Evolutionary conservation across 179 eudicot genomes (phyloP), one percentile per base, ranked within the genome.

Genomic region (Spinacia oleracea): DNA sequence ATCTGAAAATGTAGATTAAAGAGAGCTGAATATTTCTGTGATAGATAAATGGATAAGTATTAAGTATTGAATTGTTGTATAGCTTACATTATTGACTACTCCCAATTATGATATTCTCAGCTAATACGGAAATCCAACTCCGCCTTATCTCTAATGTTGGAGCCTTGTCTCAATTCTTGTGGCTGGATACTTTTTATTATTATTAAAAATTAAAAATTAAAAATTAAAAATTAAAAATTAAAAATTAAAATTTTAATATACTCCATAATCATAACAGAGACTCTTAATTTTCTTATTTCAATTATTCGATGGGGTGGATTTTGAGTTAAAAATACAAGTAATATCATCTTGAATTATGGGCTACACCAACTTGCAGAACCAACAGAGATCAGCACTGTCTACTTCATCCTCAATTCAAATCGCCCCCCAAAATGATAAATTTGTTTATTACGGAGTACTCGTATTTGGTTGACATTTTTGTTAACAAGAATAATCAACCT

Each of bases 1-100:
- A 79, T 62, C 80, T 85, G 75, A 20, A 58, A 66, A 60, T 89
- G 85, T 88, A 85, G 80, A 89, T 88, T 80, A 84, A 85, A 64
- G 83, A 78, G 48, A 83, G 80, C 31, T 80, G 76, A 83, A 73
- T 56, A 73, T 72, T 82, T 75, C 68, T 31, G 32, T 27, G 42
- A 48, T 62, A 35, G 81, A 59, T 64, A 63, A 51, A 6, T 50
- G 66, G 66, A 62, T 62, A 62, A 62, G 66, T 27, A 12, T 76
- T 53, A 53, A 20, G 15, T 45, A 34, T 1, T 45, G 14, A 21
- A 56, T 15, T 25, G 12, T 76, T 31, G 14, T 43, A 43, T 29
- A 59, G 56, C 23, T 2, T 35, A 78, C 53, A 77, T 70, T 59
- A 64, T 75, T 60, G 53, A n/a, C 48, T 34, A 9, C 20, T 32